phyloP scores from a whole-genome alignment of 129 eudicot species.

The Heracleum sosnowskyi region DNA sequence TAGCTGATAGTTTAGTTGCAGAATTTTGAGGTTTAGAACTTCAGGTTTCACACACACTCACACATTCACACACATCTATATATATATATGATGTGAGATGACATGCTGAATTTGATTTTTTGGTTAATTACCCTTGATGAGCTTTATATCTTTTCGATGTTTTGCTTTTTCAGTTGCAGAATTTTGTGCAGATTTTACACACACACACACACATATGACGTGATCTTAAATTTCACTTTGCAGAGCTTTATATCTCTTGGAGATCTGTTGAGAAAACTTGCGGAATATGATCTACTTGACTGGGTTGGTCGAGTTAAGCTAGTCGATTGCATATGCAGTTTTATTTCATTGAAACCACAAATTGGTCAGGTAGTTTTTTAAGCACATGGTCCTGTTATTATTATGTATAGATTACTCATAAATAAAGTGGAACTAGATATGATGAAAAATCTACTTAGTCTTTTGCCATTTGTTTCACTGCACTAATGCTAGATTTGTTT shows the following conservation, averaged over 20 bases:
- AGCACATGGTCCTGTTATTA: neutral
- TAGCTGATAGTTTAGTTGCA: neutral
- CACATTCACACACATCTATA: neutral
- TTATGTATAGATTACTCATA: neutral
- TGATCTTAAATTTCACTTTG: slow-evolving; percentile 13
- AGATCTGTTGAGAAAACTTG: slow-evolving; percentile 65
- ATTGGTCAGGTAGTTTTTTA: slow-evolving; percentile 64
- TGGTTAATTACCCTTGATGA: slow-evolving; percentile 30
- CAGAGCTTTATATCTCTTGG: slow-evolving; percentile 63
- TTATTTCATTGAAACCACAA: slow-evolving; percentile 55
- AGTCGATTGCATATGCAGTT: slow-evolving; percentile 77
- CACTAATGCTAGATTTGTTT: slow-evolving; percentile 15
- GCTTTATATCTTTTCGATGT: slow-evolving; percentile 43
- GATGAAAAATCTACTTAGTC: neutral
- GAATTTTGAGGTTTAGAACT: neutral
- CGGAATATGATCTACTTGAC: slow-evolving; percentile 51
- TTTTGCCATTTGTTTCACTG: neutral
- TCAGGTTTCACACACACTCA: neutral
- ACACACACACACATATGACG: neutral
- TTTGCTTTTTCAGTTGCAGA: neutral
- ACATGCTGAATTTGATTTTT: slow-evolving; percentile 22
- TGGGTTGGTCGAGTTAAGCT: slow-evolving; percentile 81
- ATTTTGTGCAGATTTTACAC: neutral
- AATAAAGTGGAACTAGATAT: neutral
- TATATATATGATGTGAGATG: neutral